These are phyloP conservation scores for Thielaviopsis populi DNA, from an alignment of 2,329 filamentous ascomycete species.

Conservation along the genomic window DNA sequence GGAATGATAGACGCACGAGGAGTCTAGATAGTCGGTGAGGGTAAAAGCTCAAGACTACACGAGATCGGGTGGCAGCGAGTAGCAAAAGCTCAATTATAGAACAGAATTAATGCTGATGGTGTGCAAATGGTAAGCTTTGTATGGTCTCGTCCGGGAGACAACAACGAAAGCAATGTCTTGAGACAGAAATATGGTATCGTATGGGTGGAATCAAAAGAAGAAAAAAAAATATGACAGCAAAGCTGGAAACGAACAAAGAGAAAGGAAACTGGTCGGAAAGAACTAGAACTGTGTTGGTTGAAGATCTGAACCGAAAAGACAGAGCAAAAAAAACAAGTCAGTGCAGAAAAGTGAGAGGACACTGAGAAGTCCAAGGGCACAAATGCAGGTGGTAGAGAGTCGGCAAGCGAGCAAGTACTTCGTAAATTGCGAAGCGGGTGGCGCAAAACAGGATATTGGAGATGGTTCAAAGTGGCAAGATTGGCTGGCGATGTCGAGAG, in stretches of 20 bases:
- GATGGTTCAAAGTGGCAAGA: constrained; percentile 3
- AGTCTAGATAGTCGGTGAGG: constrained; percentile 12
- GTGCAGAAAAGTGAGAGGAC: not conserved
- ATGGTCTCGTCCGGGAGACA: constrained; percentile 16
- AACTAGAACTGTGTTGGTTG: not conserved
- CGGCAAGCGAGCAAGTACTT: not conserved
- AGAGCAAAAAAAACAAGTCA: not conserved
- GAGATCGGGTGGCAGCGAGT: not conserved
- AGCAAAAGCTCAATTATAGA: constrained; percentile 5
- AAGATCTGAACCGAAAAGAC: constrained; percentile 8
- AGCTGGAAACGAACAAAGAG: not conserved
- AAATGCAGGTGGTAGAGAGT: constrained; percentile 3
- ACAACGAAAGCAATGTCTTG: not conserved
- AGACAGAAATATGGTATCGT: constrained; percentile 7
- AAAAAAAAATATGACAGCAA: not conserved
- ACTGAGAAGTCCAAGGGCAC: constrained; percentile 4
- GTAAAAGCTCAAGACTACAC: not conserved
- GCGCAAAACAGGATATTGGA: constrained; percentile 11
- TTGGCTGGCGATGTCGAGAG: not conserved
- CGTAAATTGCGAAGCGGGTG: constrained; percentile 4
- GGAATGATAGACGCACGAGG: constrained; percentile 14
- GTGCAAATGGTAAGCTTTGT: not conserved
- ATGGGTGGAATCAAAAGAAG: constrained; percentile 2
- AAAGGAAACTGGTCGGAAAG: constrained; percentile 7
- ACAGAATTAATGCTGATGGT: not conserved